Conservation (phyloP, 352 stramenopile genomes). For the Saprolegnia diclina region DNA sequence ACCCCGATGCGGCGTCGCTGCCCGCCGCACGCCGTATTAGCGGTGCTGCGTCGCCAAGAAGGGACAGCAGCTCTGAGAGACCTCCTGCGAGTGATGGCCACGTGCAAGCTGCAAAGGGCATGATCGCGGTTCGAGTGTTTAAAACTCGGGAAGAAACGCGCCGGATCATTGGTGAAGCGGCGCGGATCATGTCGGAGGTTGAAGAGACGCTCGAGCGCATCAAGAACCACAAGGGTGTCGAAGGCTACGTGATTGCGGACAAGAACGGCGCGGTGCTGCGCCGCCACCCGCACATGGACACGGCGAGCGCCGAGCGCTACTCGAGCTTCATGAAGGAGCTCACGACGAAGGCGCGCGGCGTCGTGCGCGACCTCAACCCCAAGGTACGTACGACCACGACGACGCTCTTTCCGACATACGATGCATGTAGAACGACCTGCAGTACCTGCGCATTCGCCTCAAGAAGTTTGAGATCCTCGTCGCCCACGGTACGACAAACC, state of each 20-base stretch:
- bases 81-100: no score
- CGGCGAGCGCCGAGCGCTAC: constrained; percentile 89
- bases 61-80: no score
- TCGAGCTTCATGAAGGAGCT: constrained; percentile 88
- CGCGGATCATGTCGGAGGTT: constrained; percentile 72
- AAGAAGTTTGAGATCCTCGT: constrained; percentile 91
- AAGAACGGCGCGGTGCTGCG: constrained; percentile 85
- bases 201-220: constrained; percentile 94
- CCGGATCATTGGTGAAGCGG: background rate
- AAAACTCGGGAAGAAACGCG: background rate
- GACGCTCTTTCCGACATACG: background rate
- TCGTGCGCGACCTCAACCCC: constrained; percentile 92
- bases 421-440: constrained; percentile 75
- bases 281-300: constrained; percentile 84
- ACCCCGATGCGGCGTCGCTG: no score
- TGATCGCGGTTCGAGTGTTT: no score
- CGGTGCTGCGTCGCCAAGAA: no score
- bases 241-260: constrained; percentile 94
- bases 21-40: no score
- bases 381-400: constrained; percentile 36
- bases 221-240: constrained; percentile 91
- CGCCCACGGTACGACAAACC: constrained; percentile 62
- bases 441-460: constrained; percentile 90
- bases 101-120: no score
- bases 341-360: constrained; percentile 83